Evolutionary conservation across 192 early-diverging fungal genomes (phyloP), one percentile per base, ranked within the genome.

Genomic region (Backusella morwellensis): DNA sequence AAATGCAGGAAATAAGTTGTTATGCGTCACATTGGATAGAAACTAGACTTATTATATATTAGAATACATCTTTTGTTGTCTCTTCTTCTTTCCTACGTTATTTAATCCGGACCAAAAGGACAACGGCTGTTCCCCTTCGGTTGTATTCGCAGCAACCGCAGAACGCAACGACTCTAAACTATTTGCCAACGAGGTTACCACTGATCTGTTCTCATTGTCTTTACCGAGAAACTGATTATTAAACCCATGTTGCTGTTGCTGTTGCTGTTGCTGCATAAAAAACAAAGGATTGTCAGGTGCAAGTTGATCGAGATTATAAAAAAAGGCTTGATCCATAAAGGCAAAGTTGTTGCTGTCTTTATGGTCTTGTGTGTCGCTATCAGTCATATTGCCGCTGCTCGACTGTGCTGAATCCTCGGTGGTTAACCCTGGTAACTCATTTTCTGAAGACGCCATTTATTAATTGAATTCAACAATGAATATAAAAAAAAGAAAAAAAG

Each of bases 81-180:
- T 11, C 1, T 0, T 47, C 47, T 32, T 66, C 15, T 5, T 44
- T 44, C 42, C 42, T 80, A 80, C 78, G 21, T 75, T 80, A 35
- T 80, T 80, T 9, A 80, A 75, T n/a, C 78, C 78, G 19, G 74
- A 71, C 78, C 78, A 80, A 34, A 80, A 63, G 35, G 68, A 69
- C 8, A 42, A 41, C 6, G 36, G 75, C 0, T 74, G 36, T 32
- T 77, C 75, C 26, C 47, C 67, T 1, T 47, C 68, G 21, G 74
- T 50, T 50, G 47, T 50, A 50, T 50, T 50, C 47, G 47, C 34
- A 42, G 69, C 47, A 38, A 54, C 66, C 7, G 54, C 66, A 7
- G 72, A 68, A 17, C 34, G 74, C 23, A 72, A 56, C 3, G 78
- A 70, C 23, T 75, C 74, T 2, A 75, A 26, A 6, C 63, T 68